Percentiles rank a stretch among this genome's conserved stretches.
phyloP scores from a whole-genome alignment of 352 stramenopile species.

The Saprolegnia diclina region DNA sequence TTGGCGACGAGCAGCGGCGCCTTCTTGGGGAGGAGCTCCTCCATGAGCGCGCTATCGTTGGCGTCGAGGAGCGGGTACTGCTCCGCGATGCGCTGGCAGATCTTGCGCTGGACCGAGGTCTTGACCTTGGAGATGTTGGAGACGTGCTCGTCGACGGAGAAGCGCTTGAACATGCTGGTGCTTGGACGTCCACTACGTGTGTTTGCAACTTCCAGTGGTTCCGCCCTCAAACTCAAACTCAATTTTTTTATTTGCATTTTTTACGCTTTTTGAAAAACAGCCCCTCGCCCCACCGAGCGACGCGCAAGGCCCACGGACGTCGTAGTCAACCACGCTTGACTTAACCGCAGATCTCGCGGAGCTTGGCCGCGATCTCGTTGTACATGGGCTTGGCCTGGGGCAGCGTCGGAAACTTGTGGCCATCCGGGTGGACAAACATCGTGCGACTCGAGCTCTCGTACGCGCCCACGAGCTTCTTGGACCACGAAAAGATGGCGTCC shows the following conservation, averaged over 20 bases:
- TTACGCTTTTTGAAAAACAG: no score
- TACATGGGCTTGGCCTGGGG: slow-evolving; percentile 31
- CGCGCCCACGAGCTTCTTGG: slow-evolving; percentile 35
- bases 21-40: slow-evolving; percentile 93
- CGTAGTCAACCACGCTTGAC: no score
- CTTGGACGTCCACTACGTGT: background rate
- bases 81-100: slow-evolving; percentile 91
- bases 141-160: slow-evolving; percentile 91
- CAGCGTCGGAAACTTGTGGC: slow-evolving; percentile 34
- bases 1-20: slow-evolving; percentile 88
- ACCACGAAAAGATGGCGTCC: slow-evolving; percentile 41
- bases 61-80: slow-evolving; percentile 85
- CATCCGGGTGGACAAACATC: slow-evolving; percentile 31
- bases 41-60: slow-evolving; percentile 77
- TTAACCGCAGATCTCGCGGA: slow-evolving; percentile 6
- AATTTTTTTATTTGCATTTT: slow-evolving; percentile 12
- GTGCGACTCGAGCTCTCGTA: slow-evolving; percentile 27
- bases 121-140: slow-evolving; percentile 96
- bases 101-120: slow-evolving; percentile 93
- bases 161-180: slow-evolving; percentile 91
- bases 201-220: slow-evolving; percentile 1
- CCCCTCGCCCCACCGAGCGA: no score
- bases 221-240: slow-evolving; percentile 4
- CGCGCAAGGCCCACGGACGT: no score
- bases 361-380: slow-evolving; percentile 29